Evolutionary conservation across 2,329 filamentous ascomycete species (phyloP), one percentile per base, ranked within the genome.

Genomic region (Hymenoscyphus occultus): DNA sequence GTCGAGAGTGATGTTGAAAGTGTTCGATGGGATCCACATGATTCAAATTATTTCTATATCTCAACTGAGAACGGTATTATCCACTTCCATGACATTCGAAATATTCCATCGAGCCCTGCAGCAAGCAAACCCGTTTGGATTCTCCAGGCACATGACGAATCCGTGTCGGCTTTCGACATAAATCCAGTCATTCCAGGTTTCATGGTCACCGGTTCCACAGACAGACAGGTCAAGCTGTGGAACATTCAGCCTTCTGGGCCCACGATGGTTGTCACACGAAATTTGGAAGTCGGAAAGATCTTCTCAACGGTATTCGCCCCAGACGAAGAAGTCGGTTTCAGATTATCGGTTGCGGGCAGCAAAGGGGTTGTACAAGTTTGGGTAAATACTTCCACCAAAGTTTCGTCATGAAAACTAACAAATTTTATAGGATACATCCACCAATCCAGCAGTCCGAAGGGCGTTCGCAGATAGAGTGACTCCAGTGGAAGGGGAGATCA

Each of bases 181-280:
- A 98, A 97, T 82, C 84, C 89, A 3, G 82, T 88, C 60, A 92
- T 99, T 66, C 94, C 95, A 0, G 95, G 95, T 56, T 97, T 92
- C 83, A 86, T 99, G 78, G 95, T 87, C 14, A 98, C 95, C 0
- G 95, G 93, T 2, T 97, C 93, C 1, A 93, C 91, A 14, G 95
- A 99, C 82, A 94, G 92, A 81, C 91, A 90, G 5, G 93, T 98
- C 72, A 99, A 99, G 83, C 83, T 99, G 64, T 99, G 95, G 95
- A 97, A 97, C 78, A 87, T 97, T 64, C 85, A 90, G 71, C 78
- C 89, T 13, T 85, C 86, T 51, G 93, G 92, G 1, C 95, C 95
- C 1, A 91, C 88, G 67, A 91, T 99, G 86, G 92, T 99, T 1
- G 91, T 96, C 5, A 91, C 91, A 32, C 88, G 95, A 71, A 94